Evolutionary conservation across 1,284 basidiomycete species (phyloP).

Genomic region (Termitomyces sp.): DNA sequence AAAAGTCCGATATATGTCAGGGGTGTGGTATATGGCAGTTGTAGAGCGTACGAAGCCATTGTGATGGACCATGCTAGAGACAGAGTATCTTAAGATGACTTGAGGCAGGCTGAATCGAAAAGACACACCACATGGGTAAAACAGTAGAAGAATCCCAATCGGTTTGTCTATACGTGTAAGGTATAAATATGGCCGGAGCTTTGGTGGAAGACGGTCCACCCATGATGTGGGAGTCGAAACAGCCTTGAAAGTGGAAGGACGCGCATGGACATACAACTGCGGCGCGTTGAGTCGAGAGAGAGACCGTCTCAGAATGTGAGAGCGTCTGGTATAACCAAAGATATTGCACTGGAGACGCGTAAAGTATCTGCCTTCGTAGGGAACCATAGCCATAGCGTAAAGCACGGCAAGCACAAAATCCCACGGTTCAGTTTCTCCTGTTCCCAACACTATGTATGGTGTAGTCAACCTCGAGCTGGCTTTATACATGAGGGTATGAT

Average conservation of each 20-base stretch:
- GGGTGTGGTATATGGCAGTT: constrained; percentile 61
- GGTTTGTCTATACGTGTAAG: constrained; percentile 93
- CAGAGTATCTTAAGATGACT: constrained; percentile 3
- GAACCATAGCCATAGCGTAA: neutral
- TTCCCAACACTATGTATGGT: neutral
- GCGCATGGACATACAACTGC: constrained; percentile 4
- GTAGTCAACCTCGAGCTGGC: neutral
- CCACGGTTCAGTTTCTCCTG: neutral
- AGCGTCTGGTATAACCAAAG: neutral
- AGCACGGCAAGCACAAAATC: neutral
- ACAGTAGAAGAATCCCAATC: constrained; percentile 88
- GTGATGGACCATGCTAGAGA: constrained; percentile 89
- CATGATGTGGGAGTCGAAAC: constrained; percentile 38
- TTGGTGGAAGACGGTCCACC: constrained; percentile 61
- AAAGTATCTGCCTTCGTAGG: constrained; percentile 11
- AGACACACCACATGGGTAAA: constrained; percentile 85
- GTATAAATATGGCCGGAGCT: constrained; percentile 74
- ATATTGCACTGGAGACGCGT: constrained; percentile 10
- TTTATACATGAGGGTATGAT: constrained; percentile 13
- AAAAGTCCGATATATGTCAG: constrained; percentile 80
- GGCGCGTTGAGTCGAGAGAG: neutral
- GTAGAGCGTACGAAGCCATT: constrained; percentile 81
- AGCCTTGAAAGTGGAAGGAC: constrained; percentile 8
- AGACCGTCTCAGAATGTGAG: neutral
- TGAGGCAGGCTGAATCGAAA: neutral